These are phyloP conservation scores for Boletus rubropictus DNA, from an alignment of 768 basidiomycete species.

Conservation along the genomic window DNA sequence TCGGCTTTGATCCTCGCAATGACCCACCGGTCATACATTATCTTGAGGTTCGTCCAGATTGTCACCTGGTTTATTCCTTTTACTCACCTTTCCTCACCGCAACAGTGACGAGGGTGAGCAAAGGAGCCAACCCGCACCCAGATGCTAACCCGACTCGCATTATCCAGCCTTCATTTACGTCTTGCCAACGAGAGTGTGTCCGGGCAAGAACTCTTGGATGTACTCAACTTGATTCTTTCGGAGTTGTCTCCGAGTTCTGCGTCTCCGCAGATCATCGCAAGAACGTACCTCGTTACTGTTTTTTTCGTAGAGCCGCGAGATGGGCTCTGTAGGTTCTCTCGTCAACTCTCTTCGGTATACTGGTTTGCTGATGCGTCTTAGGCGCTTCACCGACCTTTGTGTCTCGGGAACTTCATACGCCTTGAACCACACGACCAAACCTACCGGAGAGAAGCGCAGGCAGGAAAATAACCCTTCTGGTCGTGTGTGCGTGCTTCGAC, in stretches of 20 bases:
- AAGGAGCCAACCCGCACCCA: not conserved
- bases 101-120: slow-evolving; percentile 21
- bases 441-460: slow-evolving; percentile 9
- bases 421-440: slow-evolving; percentile 15
- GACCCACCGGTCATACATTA: slow-evolving; percentile 21
- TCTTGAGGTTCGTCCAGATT: slow-evolving; percentile 13
- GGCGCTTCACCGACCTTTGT: slow-evolving; percentile 1
- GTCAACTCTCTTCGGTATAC: not conserved
- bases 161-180: slow-evolving; percentile 12
- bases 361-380: not conserved
- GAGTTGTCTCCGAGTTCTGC: slow-evolving; percentile 19
- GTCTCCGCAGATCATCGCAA: slow-evolving; percentile 17
- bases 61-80: not conserved
- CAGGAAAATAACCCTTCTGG: slow-evolving; percentile 6
- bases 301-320: slow-evolving; percentile 17
- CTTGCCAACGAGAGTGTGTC: slow-evolving; percentile 22
- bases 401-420: slow-evolving; percentile 6
- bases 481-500: slow-evolving; percentile 15
- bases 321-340: slow-evolving; percentile 5
- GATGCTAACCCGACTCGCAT: not conserved
- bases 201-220: slow-evolving; percentile 16
- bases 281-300: slow-evolving; percentile 14
- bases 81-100: not conserved
- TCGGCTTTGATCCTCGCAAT: slow-evolving; percentile 20
- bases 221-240: slow-evolving; percentile 12